phyloP scores from a whole-genome alignment of 2,329 filamentous ascomycete species.

The Ceratocystis destructans region DNA sequence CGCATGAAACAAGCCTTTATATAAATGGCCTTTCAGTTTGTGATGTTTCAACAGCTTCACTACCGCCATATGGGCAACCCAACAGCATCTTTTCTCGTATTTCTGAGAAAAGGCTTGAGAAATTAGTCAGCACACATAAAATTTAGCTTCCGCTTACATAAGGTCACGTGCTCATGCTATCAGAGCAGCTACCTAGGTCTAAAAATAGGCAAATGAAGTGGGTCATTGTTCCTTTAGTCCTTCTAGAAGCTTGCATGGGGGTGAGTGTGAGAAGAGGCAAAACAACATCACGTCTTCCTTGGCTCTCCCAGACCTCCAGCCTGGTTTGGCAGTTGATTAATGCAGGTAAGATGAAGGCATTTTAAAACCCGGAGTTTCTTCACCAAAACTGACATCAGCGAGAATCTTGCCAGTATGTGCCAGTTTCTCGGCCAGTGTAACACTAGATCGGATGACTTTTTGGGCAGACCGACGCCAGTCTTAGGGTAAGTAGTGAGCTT shows the following conservation, averaged over 20 bases:
- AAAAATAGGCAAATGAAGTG: background rate
- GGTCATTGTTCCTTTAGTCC: background rate
- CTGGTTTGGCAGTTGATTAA: background rate
- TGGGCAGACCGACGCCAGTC: background rate
- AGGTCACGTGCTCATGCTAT: background rate
- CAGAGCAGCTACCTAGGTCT: background rate
- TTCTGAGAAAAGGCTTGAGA: background rate
- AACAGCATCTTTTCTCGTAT: background rate
- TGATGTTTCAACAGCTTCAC: no score
- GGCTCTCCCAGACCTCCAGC: background rate
- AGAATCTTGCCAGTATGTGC: background rate
- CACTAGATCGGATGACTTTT: background rate
- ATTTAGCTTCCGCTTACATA: background rate
- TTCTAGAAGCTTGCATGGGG: slow-evolving; percentile 1
- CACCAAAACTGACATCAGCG: background rate
- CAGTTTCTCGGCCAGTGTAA: background rate
- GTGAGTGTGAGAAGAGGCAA: background rate
- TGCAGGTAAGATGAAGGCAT: background rate
- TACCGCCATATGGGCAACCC: no score
- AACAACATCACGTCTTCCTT: background rate
- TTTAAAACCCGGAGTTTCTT: background rate
- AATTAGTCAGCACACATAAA: background rate
- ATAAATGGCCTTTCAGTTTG: no score
- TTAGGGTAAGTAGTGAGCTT: background rate
- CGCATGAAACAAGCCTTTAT: background rate